A percentile compares a stretch with the other conserved stretches of the same genome.
These are phyloP conservation scores for Colletotrichum sp. DNA, from an alignment of 2,329 filamentous ascomycete genomes.

Conservation along the genomic window DNA sequence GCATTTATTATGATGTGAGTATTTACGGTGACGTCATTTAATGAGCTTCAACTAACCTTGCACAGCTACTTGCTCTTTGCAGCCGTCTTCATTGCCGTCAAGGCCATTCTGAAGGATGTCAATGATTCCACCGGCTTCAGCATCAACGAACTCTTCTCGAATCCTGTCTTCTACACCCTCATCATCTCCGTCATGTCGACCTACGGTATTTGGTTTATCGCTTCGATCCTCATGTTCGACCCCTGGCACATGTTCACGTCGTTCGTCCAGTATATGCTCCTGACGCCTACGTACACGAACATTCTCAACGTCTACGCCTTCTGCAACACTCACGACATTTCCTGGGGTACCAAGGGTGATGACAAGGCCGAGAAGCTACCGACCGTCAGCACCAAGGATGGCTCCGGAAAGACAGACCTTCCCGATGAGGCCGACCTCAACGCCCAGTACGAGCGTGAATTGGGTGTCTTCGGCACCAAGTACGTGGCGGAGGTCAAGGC, in stretches of 20 bases:
- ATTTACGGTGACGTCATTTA: neutral
- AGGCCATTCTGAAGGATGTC: constrained; percentile 78
- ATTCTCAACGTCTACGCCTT: constrained; percentile 99
- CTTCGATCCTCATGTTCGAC: constrained; percentile 93
- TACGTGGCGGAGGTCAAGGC: constrained; percentile 72
- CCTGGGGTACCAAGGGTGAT: constrained; percentile 97
- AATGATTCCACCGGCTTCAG: constrained; percentile 66
- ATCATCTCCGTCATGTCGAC: constrained; percentile 93
- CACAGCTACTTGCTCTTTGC: constrained; percentile 88
- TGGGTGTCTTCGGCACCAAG: constrained; percentile 76
- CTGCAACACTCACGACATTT: constrained; percentile 97
- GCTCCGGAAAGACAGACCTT: constrained; percentile 89
- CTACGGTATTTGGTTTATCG: constrained; percentile 90
- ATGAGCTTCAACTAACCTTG: constrained; percentile 24
- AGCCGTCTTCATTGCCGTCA: constrained; percentile 90
- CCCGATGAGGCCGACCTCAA: constrained; percentile 96
- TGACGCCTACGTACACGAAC: constrained; percentile 97
- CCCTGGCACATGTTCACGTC: constrained; percentile 99
- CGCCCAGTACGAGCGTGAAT: constrained; percentile 88
- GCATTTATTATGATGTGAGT: constrained; percentile 88
- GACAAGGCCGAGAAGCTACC: constrained; percentile 93
- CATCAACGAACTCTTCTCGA: constrained; percentile 77
- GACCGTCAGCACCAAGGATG: constrained; percentile 87
- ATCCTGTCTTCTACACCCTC: constrained; percentile 89
- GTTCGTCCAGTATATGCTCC: constrained; percentile 90